Evolutionary conservation across 208 protist species (phyloP).

Genomic region (Acanthamoeba polyphaga): DNA sequence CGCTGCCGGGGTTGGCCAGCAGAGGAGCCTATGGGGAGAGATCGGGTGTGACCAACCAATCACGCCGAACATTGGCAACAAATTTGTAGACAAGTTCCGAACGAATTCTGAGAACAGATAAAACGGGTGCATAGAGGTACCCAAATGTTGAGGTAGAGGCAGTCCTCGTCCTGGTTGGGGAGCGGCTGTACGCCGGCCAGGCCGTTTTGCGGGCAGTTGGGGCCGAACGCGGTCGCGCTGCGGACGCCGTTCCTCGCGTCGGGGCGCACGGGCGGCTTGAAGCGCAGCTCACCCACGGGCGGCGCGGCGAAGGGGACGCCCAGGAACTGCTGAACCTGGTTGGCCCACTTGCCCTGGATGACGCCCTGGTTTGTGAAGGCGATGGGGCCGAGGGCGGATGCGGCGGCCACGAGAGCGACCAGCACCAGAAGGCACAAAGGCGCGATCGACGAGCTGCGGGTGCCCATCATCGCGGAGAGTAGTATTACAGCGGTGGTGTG

Average conservation of each 20-base stretch:
- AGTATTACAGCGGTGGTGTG: too few relatives aligned
- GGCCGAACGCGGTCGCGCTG: not conserved
- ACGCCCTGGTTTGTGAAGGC: not conserved
- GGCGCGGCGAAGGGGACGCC: constrained; percentile 1
- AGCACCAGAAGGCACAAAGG: not conserved
- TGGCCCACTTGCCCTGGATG: constrained; percentile 7
- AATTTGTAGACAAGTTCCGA: not conserved
- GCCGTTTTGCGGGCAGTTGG: constrained; percentile 46
- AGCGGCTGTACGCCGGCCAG: not conserved
- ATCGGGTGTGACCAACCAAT: not conserved
- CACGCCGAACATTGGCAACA: not conserved
- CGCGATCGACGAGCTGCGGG: not conserved
- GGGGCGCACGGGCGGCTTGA: not conserved
- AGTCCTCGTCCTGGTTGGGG: constrained; percentile 59
- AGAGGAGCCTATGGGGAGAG: not conserved
- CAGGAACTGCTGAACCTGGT: not conserved
- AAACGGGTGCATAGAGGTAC: not conserved
- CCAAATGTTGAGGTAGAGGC: constrained; percentile 74
- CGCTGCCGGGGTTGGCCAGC: not conserved
- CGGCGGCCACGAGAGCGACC: not conserved
- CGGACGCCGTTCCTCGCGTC: not conserved
- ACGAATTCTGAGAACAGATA: too few relatives aligned
- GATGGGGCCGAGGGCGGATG: not conserved
- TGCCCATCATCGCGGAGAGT: not conserved
- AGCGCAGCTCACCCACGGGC: constrained; percentile 29